A percentile compares a stretch with the other conserved stretches of the same genome.
Conservation (phyloP, 495 filamentous ascomycete species). For the Venustampulla echinocandica region DNA sequence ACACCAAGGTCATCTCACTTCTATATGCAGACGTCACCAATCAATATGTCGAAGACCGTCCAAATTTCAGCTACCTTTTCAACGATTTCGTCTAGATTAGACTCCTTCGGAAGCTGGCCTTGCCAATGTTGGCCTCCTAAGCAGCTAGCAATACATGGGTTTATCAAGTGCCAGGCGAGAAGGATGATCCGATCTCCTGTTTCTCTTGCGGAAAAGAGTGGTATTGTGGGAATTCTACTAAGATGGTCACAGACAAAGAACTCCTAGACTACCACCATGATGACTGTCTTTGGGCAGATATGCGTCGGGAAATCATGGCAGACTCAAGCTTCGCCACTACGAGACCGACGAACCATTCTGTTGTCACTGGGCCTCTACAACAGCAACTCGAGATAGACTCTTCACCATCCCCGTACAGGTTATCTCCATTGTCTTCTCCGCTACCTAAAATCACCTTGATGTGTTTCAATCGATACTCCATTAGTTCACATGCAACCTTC, state of each 20-base stretch:
- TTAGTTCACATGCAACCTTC: conserved; percentile 3
- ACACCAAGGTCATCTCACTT: conserved; percentile 17
- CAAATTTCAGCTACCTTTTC: not conserved
- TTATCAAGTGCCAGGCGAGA: conserved; percentile 8
- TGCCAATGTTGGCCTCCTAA: conserved; percentile 12
- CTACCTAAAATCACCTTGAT: conserved; percentile 5
- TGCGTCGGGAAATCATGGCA: conserved; percentile 6
- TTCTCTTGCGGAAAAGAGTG: conserved; percentile 9
- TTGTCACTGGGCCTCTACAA: conserved; percentile 1
- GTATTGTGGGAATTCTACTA: conserved; percentile 6
- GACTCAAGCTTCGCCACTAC: conserved; percentile 2
- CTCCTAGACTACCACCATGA: conserved; percentile 4
- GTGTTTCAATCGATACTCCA: conserved; percentile 1
- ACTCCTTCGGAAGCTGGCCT: conserved; percentile 14
- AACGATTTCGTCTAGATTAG: conserved; percentile 2
- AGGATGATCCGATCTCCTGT: conserved; percentile 10
- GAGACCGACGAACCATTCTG: conserved; percentile 2
- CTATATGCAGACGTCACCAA: not conserved
- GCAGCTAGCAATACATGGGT: conserved; percentile 8
- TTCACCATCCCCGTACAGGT: conserved; percentile 6
- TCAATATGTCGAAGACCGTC: conserved; percentile 1
- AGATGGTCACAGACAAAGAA: conserved; percentile 7
- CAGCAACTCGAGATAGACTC: conserved; percentile 3
- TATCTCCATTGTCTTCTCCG: conserved; percentile 8
- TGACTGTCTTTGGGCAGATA: conserved; percentile 11